Conservation (phyloP, 805 yeast species). For the Wickerhamiella spandovensis region DNA sequence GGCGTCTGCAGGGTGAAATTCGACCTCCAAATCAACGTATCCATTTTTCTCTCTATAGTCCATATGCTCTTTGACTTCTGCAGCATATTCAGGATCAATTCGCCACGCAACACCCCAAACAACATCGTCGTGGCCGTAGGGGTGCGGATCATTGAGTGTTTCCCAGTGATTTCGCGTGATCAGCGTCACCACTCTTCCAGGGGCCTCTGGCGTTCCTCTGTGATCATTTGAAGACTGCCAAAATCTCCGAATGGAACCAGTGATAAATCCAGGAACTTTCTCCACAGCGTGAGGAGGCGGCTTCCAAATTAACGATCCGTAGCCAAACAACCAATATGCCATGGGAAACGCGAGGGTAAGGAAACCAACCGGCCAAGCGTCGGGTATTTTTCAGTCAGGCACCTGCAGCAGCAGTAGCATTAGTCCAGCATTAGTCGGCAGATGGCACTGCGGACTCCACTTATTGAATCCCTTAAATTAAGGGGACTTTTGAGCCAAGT, state of each 20-base stretch:
- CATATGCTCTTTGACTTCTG: conserved; percentile 50
- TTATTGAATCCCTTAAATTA: conserved; percentile 29
- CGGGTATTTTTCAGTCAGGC: background rate
- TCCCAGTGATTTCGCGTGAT: conserved; percentile 43
- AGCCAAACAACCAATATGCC: conserved; percentile 64
- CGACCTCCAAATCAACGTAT: conserved; percentile 54
- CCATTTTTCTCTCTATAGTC: conserved; percentile 86
- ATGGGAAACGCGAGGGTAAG: background rate
- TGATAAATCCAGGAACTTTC: conserved; percentile 56
- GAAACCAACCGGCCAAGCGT: background rate
- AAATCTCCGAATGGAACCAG: conserved; percentile 68
- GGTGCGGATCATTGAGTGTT: conserved; percentile 32
- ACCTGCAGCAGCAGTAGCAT: too few relatives aligned
- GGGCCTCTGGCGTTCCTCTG: conserved; percentile 73
- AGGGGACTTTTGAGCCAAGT: conserved; percentile 35
- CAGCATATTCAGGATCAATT: conserved; percentile 50
- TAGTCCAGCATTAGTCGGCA: background rate
- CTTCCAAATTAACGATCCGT: conserved; percentile 78
- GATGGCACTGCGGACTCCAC: conserved; percentile 19
- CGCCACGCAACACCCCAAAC: conserved; percentile 78
- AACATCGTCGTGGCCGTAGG: conserved; percentile 24
- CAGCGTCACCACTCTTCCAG: conserved; percentile 82
- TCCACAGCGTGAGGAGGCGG: conserved; percentile 66
- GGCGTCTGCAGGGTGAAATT: conserved; percentile 37
- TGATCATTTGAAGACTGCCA: conserved; percentile 91